Percentiles rank a stretch among this genome's conserved stretches.
These are phyloP conservation scores for Tausonia pullulans DNA, from an alignment of 1,284 basidiomycete genomes.

Conservation along the genomic window DNA sequence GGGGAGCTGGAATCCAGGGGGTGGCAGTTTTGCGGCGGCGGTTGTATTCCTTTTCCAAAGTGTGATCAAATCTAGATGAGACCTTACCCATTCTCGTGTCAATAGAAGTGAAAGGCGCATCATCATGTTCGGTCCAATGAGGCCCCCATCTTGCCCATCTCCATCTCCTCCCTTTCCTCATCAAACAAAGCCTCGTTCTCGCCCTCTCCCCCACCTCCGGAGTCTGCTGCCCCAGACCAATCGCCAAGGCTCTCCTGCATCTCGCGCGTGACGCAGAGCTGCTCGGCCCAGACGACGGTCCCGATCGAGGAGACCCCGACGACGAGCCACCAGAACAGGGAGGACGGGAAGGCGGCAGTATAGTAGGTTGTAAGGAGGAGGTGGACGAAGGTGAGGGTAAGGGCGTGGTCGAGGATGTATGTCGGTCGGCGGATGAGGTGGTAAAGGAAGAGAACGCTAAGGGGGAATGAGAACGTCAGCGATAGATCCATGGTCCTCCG, in stretches of 20 bases:
- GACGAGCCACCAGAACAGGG: conserved; percentile 78
- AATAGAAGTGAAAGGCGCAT: too few relatives aligned
- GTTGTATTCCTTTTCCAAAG: too few relatives aligned
- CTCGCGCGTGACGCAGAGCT: conserved; percentile 83
- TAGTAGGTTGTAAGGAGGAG: conserved; percentile 86
- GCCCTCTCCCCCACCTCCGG: neutral
- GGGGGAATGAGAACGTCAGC: conserved; percentile 4
- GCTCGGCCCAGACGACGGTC: conserved; percentile 74
- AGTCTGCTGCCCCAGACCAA: conserved; percentile 3
- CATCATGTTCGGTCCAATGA: too few relatives aligned
- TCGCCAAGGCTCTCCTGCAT: conserved; percentile 69
- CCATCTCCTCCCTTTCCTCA: neutral
- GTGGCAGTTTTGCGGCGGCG: too few relatives aligned
- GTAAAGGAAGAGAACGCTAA: conserved; percentile 77
- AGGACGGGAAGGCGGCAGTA: conserved; percentile 72
- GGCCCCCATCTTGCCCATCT: neutral
- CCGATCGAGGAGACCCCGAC: conserved; percentile 57
- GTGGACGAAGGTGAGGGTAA: conserved; percentile 83
- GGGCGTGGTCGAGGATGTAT: conserved; percentile 83
- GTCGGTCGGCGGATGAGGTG: conserved; percentile 78
- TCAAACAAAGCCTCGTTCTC: neutral
- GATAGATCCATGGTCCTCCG: neutral
- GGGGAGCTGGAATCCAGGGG: too few relatives aligned
- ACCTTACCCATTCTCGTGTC: too few relatives aligned
- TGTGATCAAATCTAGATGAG: too few relatives aligned